A percentile compares a stretch with the other conserved stretches of the same genome.
These are phyloP conservation scores for Globisporangium cylindrosporum DNA, from an alignment of 352 stramenopile genomes.

Conservation along the genomic window DNA sequence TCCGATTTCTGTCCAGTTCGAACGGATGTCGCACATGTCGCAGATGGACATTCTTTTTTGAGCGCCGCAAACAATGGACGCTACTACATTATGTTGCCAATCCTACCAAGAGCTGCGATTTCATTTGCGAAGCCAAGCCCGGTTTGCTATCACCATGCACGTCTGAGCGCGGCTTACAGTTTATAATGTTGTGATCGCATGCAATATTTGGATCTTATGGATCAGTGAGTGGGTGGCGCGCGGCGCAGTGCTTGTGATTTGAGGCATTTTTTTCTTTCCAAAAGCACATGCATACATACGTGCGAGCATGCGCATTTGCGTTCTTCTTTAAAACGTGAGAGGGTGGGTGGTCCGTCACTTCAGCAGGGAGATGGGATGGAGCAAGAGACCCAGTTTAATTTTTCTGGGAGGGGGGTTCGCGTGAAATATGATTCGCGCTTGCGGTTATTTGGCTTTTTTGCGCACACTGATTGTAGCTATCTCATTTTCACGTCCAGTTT, in stretches of 20 bases:
- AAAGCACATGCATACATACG: not conserved
- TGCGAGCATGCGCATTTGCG: not conserved
- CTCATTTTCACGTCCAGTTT: too few species aligned
- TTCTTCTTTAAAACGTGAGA: not conserved
- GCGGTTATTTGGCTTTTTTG: too few species aligned
- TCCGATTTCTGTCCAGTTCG: not conserved
- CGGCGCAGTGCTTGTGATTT: not conserved
- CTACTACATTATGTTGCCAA: not conserved
- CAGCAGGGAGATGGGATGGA: not conserved
- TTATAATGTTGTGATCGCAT: not conserved
- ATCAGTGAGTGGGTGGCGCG: not conserved
- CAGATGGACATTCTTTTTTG: conserved; percentile 11
- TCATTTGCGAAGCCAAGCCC: not conserved
- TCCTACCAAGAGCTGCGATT: not conserved
- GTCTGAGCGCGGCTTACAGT: not conserved
- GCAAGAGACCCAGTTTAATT: not conserved
- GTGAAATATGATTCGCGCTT: not conserved
- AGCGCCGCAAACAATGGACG: not conserved
- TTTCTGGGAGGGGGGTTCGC: not conserved
- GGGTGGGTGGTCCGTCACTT: not conserved
- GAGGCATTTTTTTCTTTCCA: conserved; percentile 1
- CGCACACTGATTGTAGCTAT: not conserved
- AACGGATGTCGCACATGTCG: conserved; percentile 13
- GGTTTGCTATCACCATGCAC: not conserved
- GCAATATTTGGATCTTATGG: not conserved